Conservation (phyloP, 108 stramenopile species). For the Conticribra weissflogii region DNA sequence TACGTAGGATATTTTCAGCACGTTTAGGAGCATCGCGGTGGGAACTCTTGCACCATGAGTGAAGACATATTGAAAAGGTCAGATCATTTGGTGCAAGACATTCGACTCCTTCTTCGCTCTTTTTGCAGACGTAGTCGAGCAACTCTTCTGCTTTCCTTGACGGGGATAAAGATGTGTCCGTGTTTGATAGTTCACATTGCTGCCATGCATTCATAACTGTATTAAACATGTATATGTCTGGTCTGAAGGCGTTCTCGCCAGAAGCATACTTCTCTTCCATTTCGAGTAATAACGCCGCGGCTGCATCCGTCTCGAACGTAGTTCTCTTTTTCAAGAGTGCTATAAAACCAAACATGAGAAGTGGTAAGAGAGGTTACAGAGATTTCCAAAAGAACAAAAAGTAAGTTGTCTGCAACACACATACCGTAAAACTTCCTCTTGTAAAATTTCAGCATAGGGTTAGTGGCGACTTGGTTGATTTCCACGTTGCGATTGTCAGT, state of each 20-base stretch:
- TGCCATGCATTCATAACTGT: slow-evolving; percentile 41
- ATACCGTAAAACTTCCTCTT: no score
- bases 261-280: slow-evolving; percentile 36
- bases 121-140: slow-evolving; percentile 27
- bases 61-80: slow-evolving; percentile 36
- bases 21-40: slow-evolving; percentile 29
- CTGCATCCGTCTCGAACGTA: slow-evolving; percentile 34
- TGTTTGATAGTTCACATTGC: slow-evolving; percentile 25
- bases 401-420: no score
- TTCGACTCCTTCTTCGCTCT: slow-evolving; percentile 13
- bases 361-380: no score
- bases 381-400: no score
- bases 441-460: no score
- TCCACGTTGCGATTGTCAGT: no score
- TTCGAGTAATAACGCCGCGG: slow-evolving; percentile 24
- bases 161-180: slow-evolving; percentile 12
- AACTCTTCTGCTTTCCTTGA: slow-evolving; percentile 33
- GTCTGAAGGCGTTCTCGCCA: slow-evolving; percentile 34
- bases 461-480: no score
- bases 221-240: slow-evolving; percentile 40
- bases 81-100: slow-evolving; percentile 31
- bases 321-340: slow-evolving; percentile 31
- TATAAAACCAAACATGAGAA: no score
- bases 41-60: slow-evolving; percentile 42
- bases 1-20: slow-evolving; percentile 33